A percentile compares a stretch with the other conserved stretches of the same genome.
phyloP scores from a whole-genome alignment of 228 moss, liverwort and hornwort genomes.

The Sphagnum fallax region DNA sequence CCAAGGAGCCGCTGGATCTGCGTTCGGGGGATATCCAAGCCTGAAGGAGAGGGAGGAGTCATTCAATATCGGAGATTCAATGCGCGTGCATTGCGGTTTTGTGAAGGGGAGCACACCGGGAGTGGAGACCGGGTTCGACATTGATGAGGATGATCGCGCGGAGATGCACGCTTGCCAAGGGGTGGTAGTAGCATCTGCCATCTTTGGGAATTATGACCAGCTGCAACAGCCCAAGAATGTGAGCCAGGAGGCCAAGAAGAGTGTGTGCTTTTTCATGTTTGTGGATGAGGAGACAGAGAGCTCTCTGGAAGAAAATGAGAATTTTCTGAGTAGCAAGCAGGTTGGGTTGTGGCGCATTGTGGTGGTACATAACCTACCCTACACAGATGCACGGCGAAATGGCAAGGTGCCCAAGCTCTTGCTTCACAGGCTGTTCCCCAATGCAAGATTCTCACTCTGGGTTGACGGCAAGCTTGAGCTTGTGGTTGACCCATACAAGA shows the following conservation, averaged over 20 bases:
- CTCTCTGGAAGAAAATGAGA: conserved; percentile 31
- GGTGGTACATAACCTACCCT: conserved; percentile 76
- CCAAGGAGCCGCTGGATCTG: conserved; percentile 45
- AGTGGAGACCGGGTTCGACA: conserved; percentile 75
- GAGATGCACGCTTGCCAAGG: conserved; percentile 76
- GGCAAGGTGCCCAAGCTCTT: conserved; percentile 98
- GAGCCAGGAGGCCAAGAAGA: conserved; percentile 45
- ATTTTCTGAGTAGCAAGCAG: conserved; percentile 45
- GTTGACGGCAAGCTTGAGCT: conserved; percentile 95
- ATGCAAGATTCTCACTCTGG: conserved; percentile 83
- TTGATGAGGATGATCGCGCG: conserved; percentile 63
- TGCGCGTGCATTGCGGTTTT: conserved; percentile 89
- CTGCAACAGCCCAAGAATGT: conserved; percentile 93
- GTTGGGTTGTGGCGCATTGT: conserved; percentile 90
- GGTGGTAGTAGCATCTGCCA: conserved; percentile 90
- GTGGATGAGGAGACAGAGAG: conserved; percentile 80
- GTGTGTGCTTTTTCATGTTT: conserved; percentile 97
- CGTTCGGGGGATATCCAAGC: conserved; percentile 93
- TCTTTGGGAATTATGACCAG: conserved; percentile 94
- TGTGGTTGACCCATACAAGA: conserved; percentile 73
- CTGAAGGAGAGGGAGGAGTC: conserved; percentile 60
- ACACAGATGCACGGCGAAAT: conserved; percentile 73
- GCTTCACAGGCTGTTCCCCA: conserved; percentile 84
- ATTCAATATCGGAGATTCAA: conserved; percentile 49
- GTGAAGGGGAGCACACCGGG: conserved; percentile 73